Evolutionary conservation across 2,329 filamentous ascomycete species (phyloP), one percentile per base, ranked within the genome.

Genomic region (Scytalidium lignicola): DNA sequence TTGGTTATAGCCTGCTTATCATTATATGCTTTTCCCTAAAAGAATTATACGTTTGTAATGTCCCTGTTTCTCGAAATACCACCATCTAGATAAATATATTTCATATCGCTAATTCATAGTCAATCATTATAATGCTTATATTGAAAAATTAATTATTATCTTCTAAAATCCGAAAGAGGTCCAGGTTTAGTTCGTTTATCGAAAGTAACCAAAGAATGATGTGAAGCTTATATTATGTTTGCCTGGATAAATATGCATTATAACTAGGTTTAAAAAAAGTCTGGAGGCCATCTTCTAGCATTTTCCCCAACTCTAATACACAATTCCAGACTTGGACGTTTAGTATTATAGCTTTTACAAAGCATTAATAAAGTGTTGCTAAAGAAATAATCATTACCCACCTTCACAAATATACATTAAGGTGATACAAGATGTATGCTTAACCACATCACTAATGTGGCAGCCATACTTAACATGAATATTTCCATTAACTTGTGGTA

Each of bases 341-440:
- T 15, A 66, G 67, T 15, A 69, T 62, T 23, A 67, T 66, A 3
- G 55, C 63, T 3, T 60, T 61, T 62, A 19, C 3, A 12, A 15
- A 9, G 28, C 51, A 28, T 51, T 15, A 37, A 13, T 37, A 37
- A 37, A 15, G 7, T 37, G 10, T 5, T 13, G 26, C n/a, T 13
- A 13, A 8, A 7, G 26, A 28, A 13, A 37, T 5, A 13, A 37
- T 37, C n/a, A 7, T 37, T 17, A 37, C 32, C 6, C 6, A 59
- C 67, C 67, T 55, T 67, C 65, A 10, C 67, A 59, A 39, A 69
- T 59, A 43, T 67, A 66, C 55, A 64, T 63, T 6, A 65, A 65
- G 1, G 58, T 62, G 10, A 65, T 54, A 44, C 60, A 63, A 0
- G 66, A 61, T 3, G 67, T 26, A 13, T 65, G 61, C 1, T 51